These are phyloP conservation scores for Pseudocercospora vitis DNA, from an alignment of 2,329 filamentous ascomycete genomes.

Conservation along the genomic window DNA sequence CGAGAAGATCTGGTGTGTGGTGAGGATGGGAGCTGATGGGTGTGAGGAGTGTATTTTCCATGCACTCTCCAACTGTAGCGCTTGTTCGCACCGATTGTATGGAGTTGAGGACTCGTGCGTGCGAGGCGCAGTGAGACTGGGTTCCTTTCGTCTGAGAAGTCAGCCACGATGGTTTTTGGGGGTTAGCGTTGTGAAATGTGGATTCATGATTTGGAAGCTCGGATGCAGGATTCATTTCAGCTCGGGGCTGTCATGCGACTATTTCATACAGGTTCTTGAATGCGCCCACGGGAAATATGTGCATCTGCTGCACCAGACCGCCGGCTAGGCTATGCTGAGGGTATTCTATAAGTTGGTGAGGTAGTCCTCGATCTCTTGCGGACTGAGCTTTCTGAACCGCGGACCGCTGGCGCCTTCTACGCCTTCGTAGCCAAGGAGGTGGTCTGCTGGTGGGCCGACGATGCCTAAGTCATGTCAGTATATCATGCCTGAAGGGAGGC, in stretches of 20 bases:
- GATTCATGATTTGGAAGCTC: neutral
- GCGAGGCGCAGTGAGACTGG: neutral
- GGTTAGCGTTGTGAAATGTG: too few relatives aligned
- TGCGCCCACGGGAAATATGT: neutral
- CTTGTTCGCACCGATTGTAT: too few relatives aligned
- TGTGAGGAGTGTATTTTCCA: too few relatives aligned
- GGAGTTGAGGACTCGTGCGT: neutral
- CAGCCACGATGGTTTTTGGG: too few relatives aligned
- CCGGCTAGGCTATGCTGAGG: conserved; percentile 18
- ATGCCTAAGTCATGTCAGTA: conserved; percentile 64
- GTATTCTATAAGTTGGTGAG: conserved; percentile 84
- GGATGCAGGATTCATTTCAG: neutral
- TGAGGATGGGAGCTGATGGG: too few relatives aligned
- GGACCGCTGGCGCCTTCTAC: conserved; percentile 82
- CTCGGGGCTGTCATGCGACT: conserved; percentile 2
- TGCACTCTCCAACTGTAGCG: too few relatives aligned
- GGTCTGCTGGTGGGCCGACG: conserved; percentile 88
- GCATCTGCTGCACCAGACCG: neutral
- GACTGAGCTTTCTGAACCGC: conserved; percentile 88
- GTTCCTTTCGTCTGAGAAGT: neutral
- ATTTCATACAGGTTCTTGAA: conserved; percentile 18
- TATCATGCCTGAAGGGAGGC: neutral
- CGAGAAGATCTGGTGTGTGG: too few relatives aligned
- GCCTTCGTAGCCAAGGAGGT: conserved; percentile 87
- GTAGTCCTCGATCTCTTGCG: conserved; percentile 99